Evolutionary conservation across 768 basidiomycete genomes (phyloP).

Genomic region (Tulasnella sp.): DNA sequence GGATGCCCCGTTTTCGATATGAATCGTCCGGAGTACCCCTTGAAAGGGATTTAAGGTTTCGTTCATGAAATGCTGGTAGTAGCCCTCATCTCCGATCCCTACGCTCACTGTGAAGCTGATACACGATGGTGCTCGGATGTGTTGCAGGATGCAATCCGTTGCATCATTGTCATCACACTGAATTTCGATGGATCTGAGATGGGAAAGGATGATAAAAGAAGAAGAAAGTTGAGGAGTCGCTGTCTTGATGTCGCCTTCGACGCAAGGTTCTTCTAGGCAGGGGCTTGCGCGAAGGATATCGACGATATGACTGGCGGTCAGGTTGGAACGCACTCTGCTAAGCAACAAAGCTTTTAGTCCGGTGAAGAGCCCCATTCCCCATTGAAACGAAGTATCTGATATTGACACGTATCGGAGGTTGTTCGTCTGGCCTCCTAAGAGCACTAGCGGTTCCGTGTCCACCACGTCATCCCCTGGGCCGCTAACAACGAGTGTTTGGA

Average conservation of each 20-base stretch:
- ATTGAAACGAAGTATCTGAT: neutral
- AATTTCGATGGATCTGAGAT: neutral
- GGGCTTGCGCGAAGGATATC: neutral
- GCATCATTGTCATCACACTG: neutral
- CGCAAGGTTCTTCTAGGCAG: neutral
- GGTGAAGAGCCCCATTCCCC: neutral
- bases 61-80: neutral
- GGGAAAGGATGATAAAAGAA: neutral
- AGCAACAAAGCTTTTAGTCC: neutral
- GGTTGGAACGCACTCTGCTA: neutral
- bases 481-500: neutral
- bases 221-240: neutral
- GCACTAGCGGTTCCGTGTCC: neutral
- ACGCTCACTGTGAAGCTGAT: neutral
- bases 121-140: neutral
- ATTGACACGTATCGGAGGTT: neutral
- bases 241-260: too few relatives aligned
- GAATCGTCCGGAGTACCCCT: too few relatives aligned
- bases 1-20: neutral
- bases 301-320: neutral
- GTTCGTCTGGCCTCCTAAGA: neutral
- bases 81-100: neutral
- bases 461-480: neutral
- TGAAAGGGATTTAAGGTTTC: neutral
- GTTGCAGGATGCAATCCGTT: neutral